A percentile compares a stretch with the other conserved stretches of the same genome.
These are phyloP conservation scores for Verticillium nonalfalfae DNA, from an alignment of 2,329 filamentous ascomycete genomes.

Conservation along the genomic window DNA sequence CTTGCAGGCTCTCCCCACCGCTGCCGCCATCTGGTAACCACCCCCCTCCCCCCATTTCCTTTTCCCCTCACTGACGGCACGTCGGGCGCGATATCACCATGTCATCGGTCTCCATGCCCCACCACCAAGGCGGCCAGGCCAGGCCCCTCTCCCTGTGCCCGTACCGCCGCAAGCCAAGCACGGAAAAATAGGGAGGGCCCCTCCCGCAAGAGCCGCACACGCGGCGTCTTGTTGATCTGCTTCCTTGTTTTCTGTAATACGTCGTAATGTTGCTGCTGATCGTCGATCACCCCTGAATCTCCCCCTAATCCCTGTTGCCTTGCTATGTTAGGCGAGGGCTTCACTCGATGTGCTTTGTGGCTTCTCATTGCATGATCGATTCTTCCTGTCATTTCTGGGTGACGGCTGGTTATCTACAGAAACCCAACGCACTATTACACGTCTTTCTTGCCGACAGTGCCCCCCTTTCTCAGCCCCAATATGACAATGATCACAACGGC, in stretches of 20 bases:
- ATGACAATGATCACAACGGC: constrained; percentile 27
- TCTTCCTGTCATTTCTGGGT: not conserved
- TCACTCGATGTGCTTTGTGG: not conserved
- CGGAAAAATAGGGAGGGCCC: not conserved
- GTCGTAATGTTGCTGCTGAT: not conserved
- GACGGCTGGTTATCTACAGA: too few species aligned
- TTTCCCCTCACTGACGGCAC: not conserved
- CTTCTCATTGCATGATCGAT: not conserved
- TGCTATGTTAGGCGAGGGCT: not conserved
- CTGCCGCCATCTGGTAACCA: not conserved
- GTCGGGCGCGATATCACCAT: not conserved
- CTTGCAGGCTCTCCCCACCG: too few species aligned
- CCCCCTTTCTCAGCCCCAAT: constrained; percentile 36
- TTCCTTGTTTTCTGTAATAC: not conserved
- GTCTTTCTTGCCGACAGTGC: constrained; percentile 40
- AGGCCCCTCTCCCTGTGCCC: not conserved
- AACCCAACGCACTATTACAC: not conserved
- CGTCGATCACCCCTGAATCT: not conserved
- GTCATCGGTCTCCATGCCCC: not conserved
- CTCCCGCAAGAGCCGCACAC: not conserved
- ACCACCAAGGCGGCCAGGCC: not conserved
- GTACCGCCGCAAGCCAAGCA: not conserved
- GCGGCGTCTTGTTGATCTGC: not conserved
- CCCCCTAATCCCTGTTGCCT: not conserved
- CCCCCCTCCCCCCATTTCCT: not conserved